phyloP scores from a whole-genome alignment of 805 yeast genomes.

The Huiozyma naganishii region DNA sequence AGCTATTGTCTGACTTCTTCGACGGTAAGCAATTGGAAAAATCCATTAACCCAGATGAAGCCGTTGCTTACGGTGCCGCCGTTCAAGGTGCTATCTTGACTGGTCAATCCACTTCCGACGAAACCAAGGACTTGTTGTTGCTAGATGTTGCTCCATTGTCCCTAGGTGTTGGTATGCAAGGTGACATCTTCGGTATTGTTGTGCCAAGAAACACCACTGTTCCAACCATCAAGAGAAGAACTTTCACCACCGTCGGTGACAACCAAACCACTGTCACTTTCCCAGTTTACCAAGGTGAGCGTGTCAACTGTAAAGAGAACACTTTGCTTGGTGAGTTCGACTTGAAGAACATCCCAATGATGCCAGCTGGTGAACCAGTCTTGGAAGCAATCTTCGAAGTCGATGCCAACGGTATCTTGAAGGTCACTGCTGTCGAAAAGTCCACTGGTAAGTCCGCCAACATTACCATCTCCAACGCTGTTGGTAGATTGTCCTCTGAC shows the following conservation, averaged over 20 bases:
- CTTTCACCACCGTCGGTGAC: constrained; percentile 97
- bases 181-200: constrained; percentile 97
- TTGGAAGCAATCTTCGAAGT: constrained; percentile 98
- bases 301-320: constrained; percentile 97
- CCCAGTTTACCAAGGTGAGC: constrained; percentile 99
- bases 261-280: constrained; percentile 97
- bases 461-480: constrained; percentile 98
- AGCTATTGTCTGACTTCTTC: constrained; percentile 90
- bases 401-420: constrained; percentile 98
- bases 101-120: constrained; percentile 90
- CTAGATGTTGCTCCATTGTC: constrained; percentile 98
- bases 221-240: constrained; percentile 97
- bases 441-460: constrained; percentile 97
- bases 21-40: constrained; percentile 95
- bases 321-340: constrained; percentile 97
- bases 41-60: constrained; percentile 97
- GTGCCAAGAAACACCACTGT: constrained; percentile 99
- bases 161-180: constrained; percentile 99
- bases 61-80: constrained; percentile 99
- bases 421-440: constrained; percentile 97
- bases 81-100: constrained; percentile 95
- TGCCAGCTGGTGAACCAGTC: constrained; percentile 98
- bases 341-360: constrained; percentile 95
- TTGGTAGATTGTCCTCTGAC: constrained; percentile 93
- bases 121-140: constrained; percentile 89